Conservation (phyloP, 2,329 filamentous ascomycete genomes). For the Teratosphaeria gauchensis region DNA sequence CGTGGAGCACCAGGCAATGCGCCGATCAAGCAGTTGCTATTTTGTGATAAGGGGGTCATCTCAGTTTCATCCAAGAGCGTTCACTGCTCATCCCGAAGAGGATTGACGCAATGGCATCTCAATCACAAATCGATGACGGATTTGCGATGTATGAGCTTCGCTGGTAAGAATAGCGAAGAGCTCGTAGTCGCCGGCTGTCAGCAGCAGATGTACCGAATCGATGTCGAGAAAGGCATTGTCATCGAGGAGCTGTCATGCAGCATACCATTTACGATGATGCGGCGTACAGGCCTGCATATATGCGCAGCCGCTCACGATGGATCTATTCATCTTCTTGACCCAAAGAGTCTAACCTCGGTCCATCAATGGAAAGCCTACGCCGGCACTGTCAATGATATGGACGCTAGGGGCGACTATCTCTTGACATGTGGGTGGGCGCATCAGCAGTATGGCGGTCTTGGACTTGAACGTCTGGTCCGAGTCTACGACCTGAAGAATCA, state of each 20-base stretch:
- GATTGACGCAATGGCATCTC: constrained; percentile 81
- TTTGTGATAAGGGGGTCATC: constrained; percentile 84
- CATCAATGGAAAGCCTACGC: constrained; percentile 88
- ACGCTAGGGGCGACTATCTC: constrained; percentile 87
- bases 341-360: constrained; percentile 64
- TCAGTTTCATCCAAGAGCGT: constrained; percentile 74
- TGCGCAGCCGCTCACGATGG: constrained; percentile 82
- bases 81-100: constrained; percentile 78
- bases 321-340: constrained; percentile 76
- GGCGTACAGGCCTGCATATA: constrained; percentile 71
- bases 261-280: constrained; percentile 82
- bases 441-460: constrained; percentile 66
- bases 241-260: constrained; percentile 3
- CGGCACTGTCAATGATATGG: constrained; percentile 89
- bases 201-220: constrained; percentile 69
- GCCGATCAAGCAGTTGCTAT: constrained; percentile 74
- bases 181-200: constrained; percentile 84
- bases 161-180: constrained; percentile 71
- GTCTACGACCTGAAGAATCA: constrained; percentile 93
- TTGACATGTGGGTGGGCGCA: constrained; percentile 91
- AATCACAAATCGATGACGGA: constrained; percentile 71
- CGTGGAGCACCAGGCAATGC: constrained; percentile 47
- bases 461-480: constrained; percentile 86
- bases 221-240: constrained; percentile 42
- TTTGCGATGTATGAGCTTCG: constrained; percentile 90